Percentiles rank a stretch among this genome's conserved stretches.
Evolutionary conservation across 768 basidiomycete genomes (phyloP).

Genomic region (Clathrus columnatus): DNA sequence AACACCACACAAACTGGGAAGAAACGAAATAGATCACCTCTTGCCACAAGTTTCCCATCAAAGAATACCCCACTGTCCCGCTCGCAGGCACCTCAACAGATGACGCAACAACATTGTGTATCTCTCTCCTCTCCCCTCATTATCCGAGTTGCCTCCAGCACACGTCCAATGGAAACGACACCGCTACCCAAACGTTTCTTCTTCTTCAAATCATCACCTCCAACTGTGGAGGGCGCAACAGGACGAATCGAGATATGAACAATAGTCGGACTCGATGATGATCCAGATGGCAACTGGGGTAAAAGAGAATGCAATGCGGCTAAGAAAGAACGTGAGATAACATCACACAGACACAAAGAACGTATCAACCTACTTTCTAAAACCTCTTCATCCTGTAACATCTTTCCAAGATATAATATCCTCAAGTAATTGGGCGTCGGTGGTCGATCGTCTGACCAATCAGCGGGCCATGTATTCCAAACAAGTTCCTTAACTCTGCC

Average conservation of each 20-base stretch:
- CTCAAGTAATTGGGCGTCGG: conserved; percentile 71
- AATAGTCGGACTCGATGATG: conserved; percentile 42
- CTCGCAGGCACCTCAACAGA: too few relatives aligned
- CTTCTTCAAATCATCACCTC: conserved; percentile 49
- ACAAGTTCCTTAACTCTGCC: conserved; percentile 76
- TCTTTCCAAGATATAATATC: conserved; percentile 67
- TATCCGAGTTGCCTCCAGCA: neutral
- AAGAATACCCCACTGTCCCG: too few relatives aligned
- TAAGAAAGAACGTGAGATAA: neutral
- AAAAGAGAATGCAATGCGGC: conserved; percentile 2
- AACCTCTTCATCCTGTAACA: conserved; percentile 79
- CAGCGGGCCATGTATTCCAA: conserved; percentile 76
- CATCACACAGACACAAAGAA: neutral
- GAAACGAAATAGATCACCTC: too few relatives aligned
- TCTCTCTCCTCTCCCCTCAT: neutral
- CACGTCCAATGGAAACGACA: neutral
- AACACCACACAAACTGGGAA: too few relatives aligned
- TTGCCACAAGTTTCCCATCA: too few relatives aligned
- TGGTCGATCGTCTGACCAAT: conserved; percentile 74
- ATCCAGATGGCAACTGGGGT: conserved; percentile 11
- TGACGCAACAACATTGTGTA: neutral
- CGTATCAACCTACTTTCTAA: conserved; percentile 38
- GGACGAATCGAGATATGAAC: conserved; percentile 70
- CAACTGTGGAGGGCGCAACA: conserved; percentile 41
- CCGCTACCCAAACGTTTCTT: conserved; percentile 26